phyloP scores from a whole-genome alignment of 371 early-diverging fungal species.

The Saksenaea vasiformis region DNA sequence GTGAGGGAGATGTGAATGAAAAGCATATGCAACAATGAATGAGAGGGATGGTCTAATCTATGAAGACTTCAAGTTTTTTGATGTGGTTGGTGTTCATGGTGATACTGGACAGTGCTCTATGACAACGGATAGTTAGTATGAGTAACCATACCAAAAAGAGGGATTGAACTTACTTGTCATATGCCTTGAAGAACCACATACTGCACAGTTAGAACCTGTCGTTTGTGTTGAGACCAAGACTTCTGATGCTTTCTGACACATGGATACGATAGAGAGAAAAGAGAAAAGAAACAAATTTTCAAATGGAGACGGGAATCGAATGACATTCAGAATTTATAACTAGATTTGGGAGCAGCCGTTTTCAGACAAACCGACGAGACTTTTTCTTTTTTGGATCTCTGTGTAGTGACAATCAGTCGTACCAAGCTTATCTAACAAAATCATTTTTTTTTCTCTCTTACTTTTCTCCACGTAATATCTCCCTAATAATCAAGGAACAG shows the following conservation, averaged over 20 bases:
- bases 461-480: background rate
- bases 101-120: conserved; percentile 40
- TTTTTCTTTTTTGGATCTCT: background rate
- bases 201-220: conserved; percentile 18
- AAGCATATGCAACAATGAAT: conserved; percentile 4
- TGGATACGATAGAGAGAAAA: conserved; percentile 1
- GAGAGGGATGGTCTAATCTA: conserved; percentile 5
- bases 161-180: conserved; percentile 36
- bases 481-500: background rate
- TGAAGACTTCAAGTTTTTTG: conserved; percentile 1
- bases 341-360: conserved; percentile 4
- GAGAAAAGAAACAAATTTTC: conserved; percentile 4
- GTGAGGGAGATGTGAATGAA: conserved; percentile 6
- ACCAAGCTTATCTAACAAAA: conserved; percentile 2
- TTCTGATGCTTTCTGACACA: background rate
- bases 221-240: conserved; percentile 6
- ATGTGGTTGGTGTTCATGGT: conserved; percentile 17
- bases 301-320: conserved; percentile 5
- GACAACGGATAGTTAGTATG: background rate
- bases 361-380: conserved; percentile 2
- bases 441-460: background rate
- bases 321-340: conserved; percentile 4
- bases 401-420: background rate
- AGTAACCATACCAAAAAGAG: background rate
- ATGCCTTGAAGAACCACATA: conserved; percentile 37